Percentiles rank a stretch among this genome's conserved stretches.
Conservation (phyloP, 768 basidiomycete species). For the Pleurotus ostreatus region DNA sequence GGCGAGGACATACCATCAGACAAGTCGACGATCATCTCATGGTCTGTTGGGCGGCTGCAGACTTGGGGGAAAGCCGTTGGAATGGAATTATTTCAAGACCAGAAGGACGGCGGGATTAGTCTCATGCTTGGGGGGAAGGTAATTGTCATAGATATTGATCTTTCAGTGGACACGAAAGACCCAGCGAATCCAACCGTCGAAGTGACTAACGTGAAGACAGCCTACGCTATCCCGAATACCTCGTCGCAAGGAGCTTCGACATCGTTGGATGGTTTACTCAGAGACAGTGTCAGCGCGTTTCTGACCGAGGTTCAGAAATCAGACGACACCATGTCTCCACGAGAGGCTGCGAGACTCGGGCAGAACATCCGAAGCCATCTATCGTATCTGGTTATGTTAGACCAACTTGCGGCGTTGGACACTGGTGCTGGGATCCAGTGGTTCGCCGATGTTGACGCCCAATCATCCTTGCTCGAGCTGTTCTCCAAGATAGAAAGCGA, state of each 20-base stretch:
- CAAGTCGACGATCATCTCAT: constrained; percentile 38
- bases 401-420: constrained; percentile 58
- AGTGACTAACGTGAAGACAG: constrained; percentile 63
- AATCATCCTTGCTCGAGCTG: constrained; percentile 43
- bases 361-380: constrained; percentile 50
- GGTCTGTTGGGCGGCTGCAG: constrained; percentile 57
- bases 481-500: constrained; percentile 53
- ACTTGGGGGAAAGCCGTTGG: constrained; percentile 61
- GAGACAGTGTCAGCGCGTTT: constrained; percentile 51
- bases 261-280: constrained; percentile 62
- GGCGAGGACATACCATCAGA: constrained; percentile 64
- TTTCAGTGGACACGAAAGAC: constrained; percentile 41
- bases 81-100: constrained; percentile 75
- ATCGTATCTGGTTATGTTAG: constrained; percentile 68
- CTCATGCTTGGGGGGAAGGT: constrained; percentile 75
- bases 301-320: constrained; percentile 56
- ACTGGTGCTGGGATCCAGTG: constrained; percentile 66
- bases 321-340: constrained; percentile 44
- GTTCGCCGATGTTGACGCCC: constrained; percentile 64
- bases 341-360: constrained; percentile 48
- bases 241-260: constrained; percentile 46
- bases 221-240: constrained; percentile 56
- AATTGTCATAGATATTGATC: constrained; percentile 75
- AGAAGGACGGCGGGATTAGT: constrained; percentile 46
- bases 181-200: constrained; percentile 32